A percentile compares a stretch with the other conserved stretches of the same genome.
Conservation (phyloP, 495 filamentous ascomycete genomes). For the Aspergillus mulundensis region DNA sequence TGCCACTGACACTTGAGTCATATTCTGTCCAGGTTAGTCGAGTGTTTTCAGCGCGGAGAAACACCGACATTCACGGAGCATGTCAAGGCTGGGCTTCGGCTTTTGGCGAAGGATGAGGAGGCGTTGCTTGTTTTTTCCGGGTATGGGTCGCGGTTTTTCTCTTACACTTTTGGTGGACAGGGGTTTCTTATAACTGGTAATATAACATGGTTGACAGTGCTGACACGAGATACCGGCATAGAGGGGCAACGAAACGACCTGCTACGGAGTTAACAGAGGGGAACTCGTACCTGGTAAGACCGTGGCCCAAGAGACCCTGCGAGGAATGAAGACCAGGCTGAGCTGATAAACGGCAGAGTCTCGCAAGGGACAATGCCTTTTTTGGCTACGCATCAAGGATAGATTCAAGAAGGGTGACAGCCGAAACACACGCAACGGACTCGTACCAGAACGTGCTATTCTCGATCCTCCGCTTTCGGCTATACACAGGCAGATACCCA, state of each 20-base stretch:
- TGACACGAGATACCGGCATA: slow-evolving; percentile 20
- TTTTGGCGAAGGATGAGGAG: slow-evolving; percentile 33
- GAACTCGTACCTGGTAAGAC: slow-evolving; percentile 54
- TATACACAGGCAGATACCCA: slow-evolving; percentile 33
- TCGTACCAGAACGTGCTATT: slow-evolving; percentile 77
- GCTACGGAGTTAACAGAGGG: slow-evolving; percentile 58
- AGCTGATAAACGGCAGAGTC: slow-evolving; percentile 34
- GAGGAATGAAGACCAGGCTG: neutral
- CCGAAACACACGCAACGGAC: slow-evolving; percentile 69
- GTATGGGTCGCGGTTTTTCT: slow-evolving; percentile 33
- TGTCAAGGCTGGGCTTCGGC: slow-evolving; percentile 57
- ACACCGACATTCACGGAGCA: slow-evolving; percentile 69
- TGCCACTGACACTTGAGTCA: neutral
- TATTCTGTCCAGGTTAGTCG: slow-evolving; percentile 43
- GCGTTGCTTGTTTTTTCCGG: slow-evolving; percentile 65
- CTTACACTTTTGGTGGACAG: too few relatives aligned
- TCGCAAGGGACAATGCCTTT: slow-evolving; percentile 40
- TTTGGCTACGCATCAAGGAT: slow-evolving; percentile 22
- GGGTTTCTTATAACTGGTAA: too few relatives aligned
- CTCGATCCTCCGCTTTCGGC: slow-evolving; percentile 58
- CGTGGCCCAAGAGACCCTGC: neutral
- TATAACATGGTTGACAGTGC: neutral
- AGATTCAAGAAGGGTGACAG: slow-evolving; percentile 30
- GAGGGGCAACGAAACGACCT: slow-evolving; percentile 57
- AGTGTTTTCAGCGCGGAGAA: slow-evolving; percentile 68